Percentiles rank a stretch among this genome's conserved stretches.
phyloP scores from a whole-genome alignment of 352 stramenopile genomes.

The Pythium aristosporum region DNA sequence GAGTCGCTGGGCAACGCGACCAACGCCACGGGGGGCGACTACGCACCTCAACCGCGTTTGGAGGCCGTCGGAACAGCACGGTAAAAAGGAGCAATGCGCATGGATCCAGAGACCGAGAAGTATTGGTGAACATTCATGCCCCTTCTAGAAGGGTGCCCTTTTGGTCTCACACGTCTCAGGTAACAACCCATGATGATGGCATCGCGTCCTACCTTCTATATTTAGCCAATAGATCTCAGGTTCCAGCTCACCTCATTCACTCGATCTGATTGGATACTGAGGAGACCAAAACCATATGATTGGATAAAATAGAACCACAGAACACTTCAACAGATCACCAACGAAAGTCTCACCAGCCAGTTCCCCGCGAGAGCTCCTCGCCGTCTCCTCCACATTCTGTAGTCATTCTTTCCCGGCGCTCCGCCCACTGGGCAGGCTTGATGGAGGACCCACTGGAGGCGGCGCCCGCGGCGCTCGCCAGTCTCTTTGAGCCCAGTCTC shows the following conservation, averaged over 20 bases:
- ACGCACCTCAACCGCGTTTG: neutral
- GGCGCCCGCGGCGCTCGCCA: neutral
- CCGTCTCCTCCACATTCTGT: neutral
- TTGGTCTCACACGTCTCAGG: constrained; percentile 15
- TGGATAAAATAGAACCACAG: constrained; percentile 22
- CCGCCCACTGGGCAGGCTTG: too few species aligned
- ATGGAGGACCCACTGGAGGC: neutral
- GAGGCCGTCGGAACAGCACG: too few species aligned
- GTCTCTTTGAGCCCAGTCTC: neutral
- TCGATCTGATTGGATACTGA: constrained; percentile 14
- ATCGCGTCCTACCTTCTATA: neutral
- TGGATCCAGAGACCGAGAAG: too few species aligned
- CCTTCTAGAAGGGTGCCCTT: neutral
- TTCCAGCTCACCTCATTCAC: constrained; percentile 11
- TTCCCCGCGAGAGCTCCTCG: neutral
- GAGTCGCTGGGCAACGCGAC: neutral
- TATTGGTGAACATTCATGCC: too few species aligned
- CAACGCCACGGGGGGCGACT: neutral
- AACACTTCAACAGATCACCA: constrained; percentile 2
- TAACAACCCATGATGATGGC: constrained; percentile 9
- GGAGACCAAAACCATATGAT: constrained; percentile 10
- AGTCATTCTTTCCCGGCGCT: too few species aligned
- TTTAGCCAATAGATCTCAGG: constrained; percentile 14
- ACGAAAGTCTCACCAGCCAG: constrained; percentile 10
- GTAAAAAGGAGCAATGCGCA: too few species aligned